Percentiles rank a stretch among this genome's conserved stretches.
phyloP scores from a whole-genome alignment of 768 basidiomycete species.

The Suillus plorans region DNA sequence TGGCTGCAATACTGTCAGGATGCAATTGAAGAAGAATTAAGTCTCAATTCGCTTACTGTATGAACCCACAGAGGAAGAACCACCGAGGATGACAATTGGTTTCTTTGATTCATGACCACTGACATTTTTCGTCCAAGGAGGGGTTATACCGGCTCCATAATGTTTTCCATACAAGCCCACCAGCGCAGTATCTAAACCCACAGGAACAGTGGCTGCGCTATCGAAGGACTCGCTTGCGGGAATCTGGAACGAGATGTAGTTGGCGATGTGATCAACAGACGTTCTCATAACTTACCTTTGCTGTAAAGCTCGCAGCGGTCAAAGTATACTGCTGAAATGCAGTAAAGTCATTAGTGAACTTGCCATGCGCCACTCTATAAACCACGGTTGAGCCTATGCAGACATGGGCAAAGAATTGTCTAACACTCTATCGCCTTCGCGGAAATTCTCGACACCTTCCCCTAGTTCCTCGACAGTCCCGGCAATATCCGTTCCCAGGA shows the following conservation, averaged over 20 bases:
- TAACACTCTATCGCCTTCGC: slow-evolving; percentile 42
- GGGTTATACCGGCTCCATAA: slow-evolving; percentile 38
- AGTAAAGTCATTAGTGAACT: slow-evolving; percentile 26
- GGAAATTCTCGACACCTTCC: slow-evolving; percentile 32
- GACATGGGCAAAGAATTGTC: slow-evolving; percentile 10
- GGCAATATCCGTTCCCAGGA: slow-evolving; percentile 36
- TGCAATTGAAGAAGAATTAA: slow-evolving; percentile 4
- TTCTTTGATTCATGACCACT: slow-evolving; percentile 39
- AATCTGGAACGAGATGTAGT: slow-evolving; percentile 30
- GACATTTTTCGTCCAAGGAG: slow-evolving; percentile 34
- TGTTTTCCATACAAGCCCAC: slow-evolving; percentile 44
- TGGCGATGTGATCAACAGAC: not conserved
- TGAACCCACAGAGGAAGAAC: slow-evolving; percentile 48
- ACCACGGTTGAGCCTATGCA: slow-evolving; percentile 20
- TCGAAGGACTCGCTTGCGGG: slow-evolving; percentile 45
- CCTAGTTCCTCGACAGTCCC: slow-evolving; percentile 43
- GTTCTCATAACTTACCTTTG: slow-evolving; percentile 32
- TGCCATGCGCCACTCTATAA: slow-evolving; percentile 31
- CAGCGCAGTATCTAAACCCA: slow-evolving; percentile 44
- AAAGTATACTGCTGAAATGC: slow-evolving; percentile 43
- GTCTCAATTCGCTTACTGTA: slow-evolving; percentile 31
- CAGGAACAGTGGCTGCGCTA: slow-evolving; percentile 46
- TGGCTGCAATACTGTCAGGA: slow-evolving; percentile 20
- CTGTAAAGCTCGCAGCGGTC: slow-evolving; percentile 29
- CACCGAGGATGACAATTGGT: slow-evolving; percentile 49